Conservation (phyloP, 306 rosid species). For the Inga oerstediana region DNA sequence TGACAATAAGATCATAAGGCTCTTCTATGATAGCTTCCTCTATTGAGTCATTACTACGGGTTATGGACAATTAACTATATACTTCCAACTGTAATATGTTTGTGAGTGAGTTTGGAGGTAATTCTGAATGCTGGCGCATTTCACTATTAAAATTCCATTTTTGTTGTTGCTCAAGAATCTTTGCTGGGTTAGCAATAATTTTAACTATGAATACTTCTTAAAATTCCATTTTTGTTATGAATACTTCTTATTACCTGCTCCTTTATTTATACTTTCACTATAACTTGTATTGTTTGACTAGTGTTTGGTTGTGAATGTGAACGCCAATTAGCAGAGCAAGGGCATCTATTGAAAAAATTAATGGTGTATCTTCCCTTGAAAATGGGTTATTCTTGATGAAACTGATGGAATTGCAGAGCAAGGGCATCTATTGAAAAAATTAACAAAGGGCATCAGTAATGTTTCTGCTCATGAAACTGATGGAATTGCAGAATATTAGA, state of each 20-base stretch:
- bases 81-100: neutral
- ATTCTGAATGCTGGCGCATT: neutral
- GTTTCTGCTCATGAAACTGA: no score
- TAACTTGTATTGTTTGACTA: no score
- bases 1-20: neutral
- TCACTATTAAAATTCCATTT: neutral
- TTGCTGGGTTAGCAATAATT: neutral
- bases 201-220: no score
- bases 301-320: no score
- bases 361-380: no score
- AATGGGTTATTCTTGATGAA: no score
- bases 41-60: neutral
- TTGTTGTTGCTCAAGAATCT: neutral
- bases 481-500: no score
- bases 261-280: neutral
- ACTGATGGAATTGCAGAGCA: no score
- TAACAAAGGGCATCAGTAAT: no score
- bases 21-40: neutral
- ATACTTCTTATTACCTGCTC: neutral
- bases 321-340: no score
- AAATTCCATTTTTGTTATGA: neutral
- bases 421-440: no score
- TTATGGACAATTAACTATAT: constrained; percentile 3
- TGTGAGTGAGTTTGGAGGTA: neutral
- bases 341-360: no score